Conservation (phyloP, 2,329 filamentous ascomycete genomes). For the Alternaria solani region DNA sequence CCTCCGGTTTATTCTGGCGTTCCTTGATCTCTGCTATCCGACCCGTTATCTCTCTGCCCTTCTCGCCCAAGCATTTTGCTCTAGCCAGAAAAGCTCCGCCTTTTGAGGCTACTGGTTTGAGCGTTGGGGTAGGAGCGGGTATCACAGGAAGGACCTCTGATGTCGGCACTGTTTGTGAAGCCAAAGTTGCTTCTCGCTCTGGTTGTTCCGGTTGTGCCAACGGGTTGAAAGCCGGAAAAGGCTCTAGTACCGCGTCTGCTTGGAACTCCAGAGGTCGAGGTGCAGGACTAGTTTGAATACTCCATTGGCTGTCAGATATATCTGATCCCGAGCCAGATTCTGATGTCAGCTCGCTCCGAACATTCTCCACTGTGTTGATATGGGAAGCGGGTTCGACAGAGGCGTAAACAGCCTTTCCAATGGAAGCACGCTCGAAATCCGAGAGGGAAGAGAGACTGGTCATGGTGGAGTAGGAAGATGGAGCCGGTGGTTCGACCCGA, state of each 20-base stretch:
- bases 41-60: not conserved
- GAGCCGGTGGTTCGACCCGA: not conserved
- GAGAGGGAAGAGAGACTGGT: not conserved
- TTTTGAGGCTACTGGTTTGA: not conserved
- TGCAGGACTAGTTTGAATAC: not conserved
- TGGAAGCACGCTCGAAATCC: not conserved
- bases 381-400: not conserved
- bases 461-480: not conserved
- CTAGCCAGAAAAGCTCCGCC: not conserved
- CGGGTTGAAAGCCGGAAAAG: not conserved
- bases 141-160: not conserved
- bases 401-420: not conserved
- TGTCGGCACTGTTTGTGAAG: not conserved
- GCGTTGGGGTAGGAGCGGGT: not conserved
- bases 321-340: not conserved
- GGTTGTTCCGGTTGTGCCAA: not conserved
- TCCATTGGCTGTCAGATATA: not conserved
- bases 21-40: slow-evolving; percentile 1
- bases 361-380: not conserved
- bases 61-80: slow-evolving; percentile 1
- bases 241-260: not conserved
- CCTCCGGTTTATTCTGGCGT: not conserved
- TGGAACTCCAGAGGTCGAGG: not conserved
- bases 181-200: not conserved
- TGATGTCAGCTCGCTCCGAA: not conserved